Evolutionary conservation across 257 asterid species (phyloP), one percentile per base, ranked within the genome.

Genomic region (Anisodus acutangulus): DNA sequence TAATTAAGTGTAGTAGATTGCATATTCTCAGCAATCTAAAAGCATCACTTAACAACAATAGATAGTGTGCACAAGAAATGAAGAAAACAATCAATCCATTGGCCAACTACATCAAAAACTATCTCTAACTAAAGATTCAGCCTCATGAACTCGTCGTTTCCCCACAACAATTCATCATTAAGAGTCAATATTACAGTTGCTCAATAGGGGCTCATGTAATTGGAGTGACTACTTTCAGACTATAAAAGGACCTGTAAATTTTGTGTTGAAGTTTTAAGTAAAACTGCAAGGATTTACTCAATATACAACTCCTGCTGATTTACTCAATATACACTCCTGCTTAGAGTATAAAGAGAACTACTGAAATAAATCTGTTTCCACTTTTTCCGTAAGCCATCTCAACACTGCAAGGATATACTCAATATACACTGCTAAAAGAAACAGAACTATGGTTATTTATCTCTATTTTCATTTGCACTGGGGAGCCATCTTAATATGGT

Each of bases 11-110:
- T 11, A 22, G 0, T 49, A 72, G 11, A 74, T 22, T 22, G 60
- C 12, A 12, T 39, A 72, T 43, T n/a, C 80, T 5, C 60, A 6
- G 58, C 19, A 22, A 19, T 74, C 59, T 11, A 47, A 12, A 74
- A 74, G 0, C 60, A 1, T 35, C 74, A 5, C 3, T 31, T 2
- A 2, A 64, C 39, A 62, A 63, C 69, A 64, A 0, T n/a, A 70
- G 55, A 41, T 10, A 72, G 59, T 10, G 39, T 10, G 58, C 79
- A 11, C 41, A n/a, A 72, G 39, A 69, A 69, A 68, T 68, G 53
- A 39, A 68, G 72, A 43, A 70, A 47, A 72, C 41, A 47, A 19
- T 58, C 64, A 72, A 47, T 74, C 43, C 80, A 74, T 10, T 11
- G 16, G 6, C 3, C 43, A 43, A 47, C 60, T 74, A 74, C 59